phyloP scores from a whole-genome alignment of 345 rosid species.

The Microthlaspi erraticum region DNA sequence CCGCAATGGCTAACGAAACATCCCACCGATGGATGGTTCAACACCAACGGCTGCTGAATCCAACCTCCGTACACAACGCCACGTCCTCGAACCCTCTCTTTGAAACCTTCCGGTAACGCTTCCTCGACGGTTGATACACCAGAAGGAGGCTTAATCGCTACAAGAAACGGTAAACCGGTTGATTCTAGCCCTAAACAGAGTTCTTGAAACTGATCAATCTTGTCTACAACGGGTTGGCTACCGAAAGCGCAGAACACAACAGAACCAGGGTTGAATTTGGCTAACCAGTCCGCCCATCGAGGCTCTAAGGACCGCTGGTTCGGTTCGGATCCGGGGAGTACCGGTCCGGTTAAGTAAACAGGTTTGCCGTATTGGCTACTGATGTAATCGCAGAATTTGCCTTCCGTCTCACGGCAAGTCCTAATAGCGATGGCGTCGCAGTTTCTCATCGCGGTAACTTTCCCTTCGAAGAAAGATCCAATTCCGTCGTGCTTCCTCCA shows the following conservation, averaged over 20 bases:
- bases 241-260: slow-evolving; percentile 77
- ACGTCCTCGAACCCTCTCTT: slow-evolving; percentile 60
- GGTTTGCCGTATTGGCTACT: slow-evolving; percentile 53
- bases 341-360: slow-evolving; percentile 67
- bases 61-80: slow-evolving; percentile 61
- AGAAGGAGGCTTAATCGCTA: slow-evolving; percentile 61
- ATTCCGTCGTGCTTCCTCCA: slow-evolving; percentile 55
- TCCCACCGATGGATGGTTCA: slow-evolving; percentile 64
- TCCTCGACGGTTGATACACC: slow-evolving; percentile 62
- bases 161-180: slow-evolving; percentile 60
- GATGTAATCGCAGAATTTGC: slow-evolving; percentile 61
- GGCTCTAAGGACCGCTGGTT: slow-evolving; percentile 46
- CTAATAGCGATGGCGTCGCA: slow-evolving; percentile 67
- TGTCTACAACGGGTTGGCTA: slow-evolving; percentile 58
- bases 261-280: slow-evolving; percentile 51
- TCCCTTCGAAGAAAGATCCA: slow-evolving; percentile 58
- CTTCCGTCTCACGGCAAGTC: slow-evolving; percentile 73
- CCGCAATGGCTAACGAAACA: slow-evolving; percentile 79
- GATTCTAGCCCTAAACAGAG: slow-evolving; percentile 65
- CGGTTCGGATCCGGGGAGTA: slow-evolving; percentile 45
- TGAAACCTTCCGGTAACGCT: slow-evolving; percentile 73
- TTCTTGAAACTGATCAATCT: slow-evolving; percentile 66
- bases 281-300: slow-evolving; percentile 63
- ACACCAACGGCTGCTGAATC: slow-evolving; percentile 57
- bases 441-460: slow-evolving; percentile 48